Base-by-base conservation (phyloP, 306 rosid species). In the Echinosophora koreensis region DNA sequence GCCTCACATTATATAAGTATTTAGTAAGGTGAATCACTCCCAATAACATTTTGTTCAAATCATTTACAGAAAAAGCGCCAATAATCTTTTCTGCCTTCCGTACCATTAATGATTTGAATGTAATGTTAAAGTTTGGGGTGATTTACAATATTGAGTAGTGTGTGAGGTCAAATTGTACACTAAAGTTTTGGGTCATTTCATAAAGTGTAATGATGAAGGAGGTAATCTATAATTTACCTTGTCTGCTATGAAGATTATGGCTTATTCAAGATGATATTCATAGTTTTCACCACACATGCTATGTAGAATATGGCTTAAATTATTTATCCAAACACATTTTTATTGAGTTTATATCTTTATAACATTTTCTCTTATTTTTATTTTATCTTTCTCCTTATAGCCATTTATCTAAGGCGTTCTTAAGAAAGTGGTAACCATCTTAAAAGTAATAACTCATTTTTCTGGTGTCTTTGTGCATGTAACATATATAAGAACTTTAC, bases 111-210 rank as follows among this genome's bases (percentile, higher is more conserved):
- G 42, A 49, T 49, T 67, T 67, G 39, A 52, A 50, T 38, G 15
- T 38, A 73, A 46, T 54, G 55, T 80, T 37, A 38, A 60, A 60
- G 39, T 56, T 41, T 11, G 76, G 57, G 60, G 13, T 75, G 52
- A 32, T 51, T 34, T 4, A 28, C 41, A 58, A 32, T 10, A 32
- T 44, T 60, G 27, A 74, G 12, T 39, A 70, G 34, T 65, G 32
- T 1, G 64, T 4, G 34, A 50, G 51, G 77, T 14, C 51, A 12
- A 49, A 51, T 22, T 6, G 15, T 59, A 44, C 27, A 77, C 11
- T 56, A 57, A 66, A 54, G 22, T 14, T 58, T 58, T n/a, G 18
- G 14, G 49, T 30, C 37, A 74, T 22, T 38, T 66, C 58, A 28
- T 27, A 5, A 3, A 32, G 61, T 3, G 49, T 37, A 35, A 72